Evolutionary conservation across 2,329 filamentous ascomycete species (phyloP), one percentile per base, ranked within the genome.

Genomic region (Epichloe uncinata): DNA sequence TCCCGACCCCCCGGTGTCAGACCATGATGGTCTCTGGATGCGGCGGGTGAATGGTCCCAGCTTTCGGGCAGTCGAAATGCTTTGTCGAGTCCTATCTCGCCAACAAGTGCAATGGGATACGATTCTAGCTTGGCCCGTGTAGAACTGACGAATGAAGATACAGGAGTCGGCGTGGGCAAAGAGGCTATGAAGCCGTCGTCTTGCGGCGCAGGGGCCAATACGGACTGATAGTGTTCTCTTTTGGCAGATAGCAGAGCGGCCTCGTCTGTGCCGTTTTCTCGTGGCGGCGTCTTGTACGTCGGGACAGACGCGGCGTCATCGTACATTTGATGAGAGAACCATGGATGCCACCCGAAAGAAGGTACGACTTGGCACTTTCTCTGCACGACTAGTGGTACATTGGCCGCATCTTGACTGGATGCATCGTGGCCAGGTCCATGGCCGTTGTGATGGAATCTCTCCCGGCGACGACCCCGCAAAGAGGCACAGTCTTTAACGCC

Each of bases 311-410:
- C 61, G 18, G 61, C 64, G 62, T 87, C 80, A 58, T 82, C 76
- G 60, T 81, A 87, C 58, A 93, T 74, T 55, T 87, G 81, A 63
- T 91, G 73, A 1, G 85, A 84, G 64, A 90, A 91, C 87, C 87
- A 93, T 1, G 87, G 87, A 62, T 93, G 87, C 85, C 86, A 90
- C 16, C 87, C 87, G 66, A 90, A 91, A n/a, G 81, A 80, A 0
- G 87, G 84, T 3, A 91, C 58, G 47, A 73, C 58, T 20, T 50
- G 53, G 52, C 53, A 56, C 40, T 48, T 41, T 15, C 44, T 42
- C 20, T 45, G 45, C 45, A 49, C 52, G 41, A 22, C 34, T 45
- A 7, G 33, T 45, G 6, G 33, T 20, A 5, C n/a, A 22, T 36
- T 11, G 7, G 26, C 8, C 26, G 16, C 33, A 22, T 45, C 33